Conservation (phyloP, 2,329 filamentous ascomycete species). For the Didymella lethalis region DNA sequence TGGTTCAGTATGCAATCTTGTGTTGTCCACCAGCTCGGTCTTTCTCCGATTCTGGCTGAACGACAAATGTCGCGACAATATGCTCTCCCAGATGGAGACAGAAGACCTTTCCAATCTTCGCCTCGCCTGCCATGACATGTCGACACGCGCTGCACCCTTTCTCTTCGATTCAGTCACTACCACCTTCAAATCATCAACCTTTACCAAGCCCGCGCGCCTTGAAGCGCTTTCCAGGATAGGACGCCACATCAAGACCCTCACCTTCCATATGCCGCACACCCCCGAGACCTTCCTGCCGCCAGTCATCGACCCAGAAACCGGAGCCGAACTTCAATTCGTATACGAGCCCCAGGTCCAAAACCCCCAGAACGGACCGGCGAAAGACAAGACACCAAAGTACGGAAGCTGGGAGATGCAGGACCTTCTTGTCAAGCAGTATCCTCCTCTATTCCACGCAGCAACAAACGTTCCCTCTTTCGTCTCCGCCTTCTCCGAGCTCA, state of each 20-base stretch:
- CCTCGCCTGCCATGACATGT: conserved; percentile 73
- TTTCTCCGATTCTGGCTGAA: conserved; percentile 61
- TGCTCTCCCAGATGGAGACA: conserved; percentile 53
- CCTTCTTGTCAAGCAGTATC: conserved; percentile 84
- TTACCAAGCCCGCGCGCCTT: conserved; percentile 76
- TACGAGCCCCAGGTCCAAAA: conserved; percentile 76
- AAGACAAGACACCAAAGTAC: conserved; percentile 74
- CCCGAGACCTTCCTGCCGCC: conserved; percentile 83
- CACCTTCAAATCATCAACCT: conserved; percentile 76
- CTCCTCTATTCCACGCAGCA: conserved; percentile 86
- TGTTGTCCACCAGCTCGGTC: conserved; percentile 57
- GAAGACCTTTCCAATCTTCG: conserved; percentile 62
- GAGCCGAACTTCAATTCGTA: conserved; percentile 79
- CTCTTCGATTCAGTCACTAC: conserved; percentile 74
- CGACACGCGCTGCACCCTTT: conserved; percentile 71
- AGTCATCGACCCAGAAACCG: conserved; percentile 78
- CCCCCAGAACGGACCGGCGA: conserved; percentile 63
- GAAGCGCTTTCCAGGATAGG: conserved; percentile 80
- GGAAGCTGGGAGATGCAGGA: conserved; percentile 80
- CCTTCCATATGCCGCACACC: conserved; percentile 78
- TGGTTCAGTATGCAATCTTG: conserved; percentile 59
- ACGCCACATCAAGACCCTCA: conserved; percentile 78
- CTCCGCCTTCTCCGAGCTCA: conserved; percentile 72
- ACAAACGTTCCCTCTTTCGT: conserved; percentile 88
- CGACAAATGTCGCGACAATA: conserved; percentile 56